Evolutionary conservation across 2,329 filamentous ascomycete genomes (phyloP).

Genomic region (Penicillium sclerotiorum): DNA sequence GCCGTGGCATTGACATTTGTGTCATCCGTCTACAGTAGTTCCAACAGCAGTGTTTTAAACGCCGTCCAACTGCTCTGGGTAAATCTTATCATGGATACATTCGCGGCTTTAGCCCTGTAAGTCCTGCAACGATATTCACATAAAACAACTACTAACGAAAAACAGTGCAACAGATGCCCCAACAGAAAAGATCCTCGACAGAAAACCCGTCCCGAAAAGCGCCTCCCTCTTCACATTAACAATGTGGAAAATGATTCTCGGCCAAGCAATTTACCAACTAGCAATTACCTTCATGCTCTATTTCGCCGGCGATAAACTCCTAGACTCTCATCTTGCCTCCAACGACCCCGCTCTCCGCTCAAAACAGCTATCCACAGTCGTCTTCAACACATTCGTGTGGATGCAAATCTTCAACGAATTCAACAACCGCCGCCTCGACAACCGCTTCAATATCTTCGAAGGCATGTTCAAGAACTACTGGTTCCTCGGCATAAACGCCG

Average conservation of each 20-base stretch:
- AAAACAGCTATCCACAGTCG: constrained; percentile 70
- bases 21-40: constrained; percentile 71
- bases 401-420: constrained; percentile 99
- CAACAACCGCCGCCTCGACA: constrained; percentile 94
- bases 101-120: constrained; percentile 77
- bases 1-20: constrained; percentile 87
- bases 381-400: constrained; percentile 99
- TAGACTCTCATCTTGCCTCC: constrained; percentile 58
- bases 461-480: constrained; percentile 82
- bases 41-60: constrained; percentile 75
- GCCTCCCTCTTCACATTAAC: constrained; percentile 78
- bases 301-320: constrained; percentile 67
- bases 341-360: constrained; percentile 39
- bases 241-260: constrained; percentile 99
- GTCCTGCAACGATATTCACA: constrained; percentile 2
- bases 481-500: constrained; percentile 79
- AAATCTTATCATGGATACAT: constrained; percentile 96
- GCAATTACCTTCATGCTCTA: constrained; percentile 77
- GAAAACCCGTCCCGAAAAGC: constrained; percentile 75
- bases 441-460: constrained; percentile 94
- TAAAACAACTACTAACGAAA: constrained; percentile 7
- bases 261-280: constrained; percentile 87
- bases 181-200: constrained; percentile 74
- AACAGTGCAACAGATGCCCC: constrained; percentile 78
- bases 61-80: constrained; percentile 95